These are phyloP conservation scores for Myriangium duriaei DNA, from an alignment of 2,329 filamentous ascomycete species.

Conservation along the genomic window DNA sequence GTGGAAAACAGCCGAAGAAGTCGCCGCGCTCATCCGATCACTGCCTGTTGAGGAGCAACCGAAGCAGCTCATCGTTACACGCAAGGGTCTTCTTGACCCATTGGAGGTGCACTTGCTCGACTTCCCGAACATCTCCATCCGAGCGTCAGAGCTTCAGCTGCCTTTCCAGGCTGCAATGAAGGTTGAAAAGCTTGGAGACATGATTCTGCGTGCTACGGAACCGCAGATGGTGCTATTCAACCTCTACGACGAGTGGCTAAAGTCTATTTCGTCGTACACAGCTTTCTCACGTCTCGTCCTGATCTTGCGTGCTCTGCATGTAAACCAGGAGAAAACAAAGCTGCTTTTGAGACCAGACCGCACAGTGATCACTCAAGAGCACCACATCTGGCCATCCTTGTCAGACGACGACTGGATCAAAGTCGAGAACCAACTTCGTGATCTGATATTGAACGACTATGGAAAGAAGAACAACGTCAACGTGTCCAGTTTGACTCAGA, in stretches of 20 bases:
- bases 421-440: conserved; percentile 91
- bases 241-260: conserved; percentile 96
- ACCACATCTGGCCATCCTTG: conserved; percentile 95
- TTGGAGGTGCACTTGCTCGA: conserved; percentile 94
- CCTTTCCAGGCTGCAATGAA: conserved; percentile 99
- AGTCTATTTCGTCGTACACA: conserved; percentile 96
- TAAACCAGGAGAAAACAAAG: conserved; percentile 98
- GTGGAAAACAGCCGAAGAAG: conserved; percentile 99
- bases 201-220: conserved; percentile 94
- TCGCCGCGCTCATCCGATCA: conserved; percentile 89
- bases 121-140: conserved; percentile 98
- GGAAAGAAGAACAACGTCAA: conserved; percentile 99
- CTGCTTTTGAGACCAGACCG: conserved; percentile 89
- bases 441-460: conserved; percentile 95
- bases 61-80: conserved; percentile 95
- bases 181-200: conserved; percentile 96
- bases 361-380: conserved; percentile 94
- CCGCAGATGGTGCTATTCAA: conserved; percentile 99
- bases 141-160: conserved; percentile 88
- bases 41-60: conserved; percentile 95
- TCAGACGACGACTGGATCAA: conserved; percentile 98
- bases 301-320: conserved; percentile 86
- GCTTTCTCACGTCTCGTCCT: conserved; percentile 91
- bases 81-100: conserved; percentile 92
- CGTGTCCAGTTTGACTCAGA: conserved; percentile 87